A percentile compares a stretch with the other conserved stretches of the same genome.
Conservation (phyloP, 2,329 filamentous ascomycete species). For the Diaporthe vaccinii region DNA sequence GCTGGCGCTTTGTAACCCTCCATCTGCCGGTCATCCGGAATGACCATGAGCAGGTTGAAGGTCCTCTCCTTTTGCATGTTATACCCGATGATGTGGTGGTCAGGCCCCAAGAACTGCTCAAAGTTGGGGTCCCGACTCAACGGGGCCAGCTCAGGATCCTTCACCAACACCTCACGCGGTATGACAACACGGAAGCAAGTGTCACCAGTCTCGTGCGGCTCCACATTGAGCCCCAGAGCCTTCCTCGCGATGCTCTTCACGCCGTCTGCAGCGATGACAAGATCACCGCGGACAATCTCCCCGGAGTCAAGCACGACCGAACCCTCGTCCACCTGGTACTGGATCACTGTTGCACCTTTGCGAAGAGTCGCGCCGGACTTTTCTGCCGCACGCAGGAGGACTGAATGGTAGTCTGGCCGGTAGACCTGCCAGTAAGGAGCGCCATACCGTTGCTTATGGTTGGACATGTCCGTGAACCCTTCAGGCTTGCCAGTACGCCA, state of each 20-base stretch:
- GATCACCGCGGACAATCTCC: slow-evolving; percentile 33
- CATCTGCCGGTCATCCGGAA: slow-evolving; percentile 39
- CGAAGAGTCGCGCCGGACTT: slow-evolving; percentile 33
- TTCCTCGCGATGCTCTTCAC: slow-evolving; percentile 37
- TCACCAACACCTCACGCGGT: slow-evolving; percentile 15
- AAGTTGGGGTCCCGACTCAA: slow-evolving; percentile 38
- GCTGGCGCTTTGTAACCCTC: slow-evolving; percentile 38
- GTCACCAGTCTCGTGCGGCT: slow-evolving; percentile 39
- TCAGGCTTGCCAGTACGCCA: slow-evolving; percentile 34
- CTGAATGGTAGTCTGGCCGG: slow-evolving; percentile 38
- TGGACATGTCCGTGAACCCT: slow-evolving; percentile 35
- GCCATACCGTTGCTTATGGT: slow-evolving; percentile 21
- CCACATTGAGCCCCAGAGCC: slow-evolving; percentile 35
- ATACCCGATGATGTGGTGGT: slow-evolving; percentile 40
- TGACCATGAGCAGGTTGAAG: slow-evolving; percentile 40
- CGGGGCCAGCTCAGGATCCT: slow-evolving; percentile 34
- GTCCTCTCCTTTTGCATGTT: slow-evolving; percentile 40
- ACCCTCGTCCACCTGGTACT: slow-evolving; percentile 32
- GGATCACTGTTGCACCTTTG: slow-evolving; percentile 20
- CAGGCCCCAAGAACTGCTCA: slow-evolving; percentile 39
- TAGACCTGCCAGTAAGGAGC: slow-evolving; percentile 40
- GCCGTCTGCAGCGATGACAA: slow-evolving; percentile 34
- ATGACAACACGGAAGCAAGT: slow-evolving; percentile 39
- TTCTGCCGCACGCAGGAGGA: slow-evolving; percentile 31
- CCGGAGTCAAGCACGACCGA: slow-evolving; percentile 35